phyloP scores from a whole-genome alignment of 306 rosid species.

The Hippophae rhamnoides region DNA sequence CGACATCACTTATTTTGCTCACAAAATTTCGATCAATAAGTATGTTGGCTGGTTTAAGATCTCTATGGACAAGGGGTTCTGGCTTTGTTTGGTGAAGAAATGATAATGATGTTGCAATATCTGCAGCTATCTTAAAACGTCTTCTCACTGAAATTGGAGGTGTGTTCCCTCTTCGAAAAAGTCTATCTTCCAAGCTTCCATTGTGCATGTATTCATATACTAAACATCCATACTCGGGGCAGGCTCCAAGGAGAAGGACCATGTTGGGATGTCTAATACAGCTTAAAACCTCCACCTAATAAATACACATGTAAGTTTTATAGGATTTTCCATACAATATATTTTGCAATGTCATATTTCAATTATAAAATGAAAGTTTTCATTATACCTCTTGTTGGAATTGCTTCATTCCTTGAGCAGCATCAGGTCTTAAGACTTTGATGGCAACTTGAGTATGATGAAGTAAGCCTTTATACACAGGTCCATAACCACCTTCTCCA shows the following conservation, averaged over 20 bases:
- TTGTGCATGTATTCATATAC: conserved; percentile 80
- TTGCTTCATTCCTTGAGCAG: conserved; percentile 86
- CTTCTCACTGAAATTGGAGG: conserved; percentile 63
- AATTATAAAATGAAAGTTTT: too few species aligned
- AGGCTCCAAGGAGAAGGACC: conserved; percentile 97
- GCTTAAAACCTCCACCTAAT: conserved; percentile 82
- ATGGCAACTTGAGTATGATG: conserved; percentile 91
- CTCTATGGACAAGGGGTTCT: conserved; percentile 91
- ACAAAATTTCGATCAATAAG: conserved; percentile 68
- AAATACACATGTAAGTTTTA: not conserved
- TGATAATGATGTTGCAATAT: conserved; percentile 73
- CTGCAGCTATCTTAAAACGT: conserved; percentile 75
- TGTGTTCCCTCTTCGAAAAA: conserved; percentile 47
- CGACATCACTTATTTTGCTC: conserved; percentile 84
- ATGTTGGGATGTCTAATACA: conserved; percentile 82
- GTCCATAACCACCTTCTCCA: conserved; percentile 99
- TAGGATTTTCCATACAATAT: not conserved
- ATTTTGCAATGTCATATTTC: not conserved
- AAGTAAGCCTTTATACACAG: conserved; percentile 74
- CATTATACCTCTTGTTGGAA: conserved; percentile 73
- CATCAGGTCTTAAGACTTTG: conserved; percentile 79
- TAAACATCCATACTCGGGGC: conserved; percentile 89
- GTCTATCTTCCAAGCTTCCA: conserved; percentile 89
- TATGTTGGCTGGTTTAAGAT: conserved; percentile 92
- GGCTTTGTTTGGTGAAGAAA: conserved; percentile 96